phyloP scores from a whole-genome alignment of 2,329 filamentous ascomycete genomes.

The Arthrobotrys sinensis region DNA sequence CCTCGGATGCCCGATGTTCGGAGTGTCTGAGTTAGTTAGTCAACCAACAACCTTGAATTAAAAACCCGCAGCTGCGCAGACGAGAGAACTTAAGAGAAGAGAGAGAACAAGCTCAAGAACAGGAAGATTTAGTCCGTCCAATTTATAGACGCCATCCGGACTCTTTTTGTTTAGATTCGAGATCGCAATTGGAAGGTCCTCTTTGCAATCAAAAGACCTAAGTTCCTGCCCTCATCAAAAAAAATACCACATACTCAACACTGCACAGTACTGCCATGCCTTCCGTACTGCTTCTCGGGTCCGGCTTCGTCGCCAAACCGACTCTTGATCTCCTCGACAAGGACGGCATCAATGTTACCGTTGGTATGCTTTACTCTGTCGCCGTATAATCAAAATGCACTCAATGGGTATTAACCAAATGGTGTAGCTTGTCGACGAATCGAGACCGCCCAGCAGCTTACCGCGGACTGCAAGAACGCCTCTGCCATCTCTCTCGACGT shows the following conservation, averaged over 20 bases:
- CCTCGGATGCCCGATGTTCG: slow-evolving; percentile 33
- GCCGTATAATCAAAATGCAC: not conserved
- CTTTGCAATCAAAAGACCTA: not conserved
- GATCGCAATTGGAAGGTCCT: slow-evolving; percentile 47
- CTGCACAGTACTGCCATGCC: slow-evolving; percentile 19
- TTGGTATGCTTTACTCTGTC: slow-evolving; percentile 68
- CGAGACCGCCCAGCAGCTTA: slow-evolving; percentile 81
- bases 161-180: slow-evolving; percentile 7
- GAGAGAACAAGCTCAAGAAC: not conserved
- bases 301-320: slow-evolving; percentile 73
- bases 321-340: slow-evolving; percentile 74
- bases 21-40: slow-evolving; percentile 6
- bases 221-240: slow-evolving; percentile 26
- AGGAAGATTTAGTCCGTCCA: not conserved
- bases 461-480: slow-evolving; percentile 79
- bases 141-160: slow-evolving; percentile 18
- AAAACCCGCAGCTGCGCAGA: slow-evolving; percentile 20
- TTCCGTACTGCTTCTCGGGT: slow-evolving; percentile 71
- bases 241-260: slow-evolving; percentile 42
- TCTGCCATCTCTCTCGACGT: slow-evolving; percentile 88
- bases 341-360: slow-evolving; percentile 73
- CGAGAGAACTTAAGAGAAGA: not conserved
- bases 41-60: slow-evolving; percentile 11
- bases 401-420: not conserved
- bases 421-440: slow-evolving; percentile 84